Percentiles rank a stretch among this genome's conserved stretches.
Evolutionary conservation across 176 grass and related monocot species (phyloP).

Genomic region (Aechmea fasciata): DNA sequence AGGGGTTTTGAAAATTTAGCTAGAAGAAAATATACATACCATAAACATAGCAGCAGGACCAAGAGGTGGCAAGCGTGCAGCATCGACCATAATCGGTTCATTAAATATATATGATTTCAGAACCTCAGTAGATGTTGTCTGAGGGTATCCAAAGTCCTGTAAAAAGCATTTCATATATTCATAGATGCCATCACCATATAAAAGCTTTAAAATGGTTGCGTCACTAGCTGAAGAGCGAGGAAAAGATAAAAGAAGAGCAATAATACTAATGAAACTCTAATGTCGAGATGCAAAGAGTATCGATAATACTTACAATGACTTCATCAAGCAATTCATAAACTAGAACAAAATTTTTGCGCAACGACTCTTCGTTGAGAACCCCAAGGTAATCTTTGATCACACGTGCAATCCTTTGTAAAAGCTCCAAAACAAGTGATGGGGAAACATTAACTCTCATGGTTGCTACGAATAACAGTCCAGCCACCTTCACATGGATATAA

Average conservation of each 20-base stretch:
- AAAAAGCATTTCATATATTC: conserved; percentile 28
- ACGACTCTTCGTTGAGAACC: conserved; percentile 85
- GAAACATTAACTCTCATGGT: conserved; percentile 94
- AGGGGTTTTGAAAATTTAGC: not conserved
- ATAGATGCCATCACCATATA: not conserved
- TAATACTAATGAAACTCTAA: not conserved
- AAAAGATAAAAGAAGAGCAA: not conserved
- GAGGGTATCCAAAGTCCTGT: conserved; percentile 94
- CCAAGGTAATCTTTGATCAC: conserved; percentile 95
- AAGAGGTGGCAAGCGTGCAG: conserved; percentile 69
- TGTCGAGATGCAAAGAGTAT: not conserved
- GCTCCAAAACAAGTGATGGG: conserved; percentile 91
- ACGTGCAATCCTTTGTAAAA: conserved; percentile 97
- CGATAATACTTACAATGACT: conserved; percentile 72
- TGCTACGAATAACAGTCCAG: conserved; percentile 86
- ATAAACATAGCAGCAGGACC: conserved; percentile 98
- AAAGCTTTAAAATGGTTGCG: not conserved
- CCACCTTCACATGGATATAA: conserved; percentile 97
- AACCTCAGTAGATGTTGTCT: conserved; percentile 96
- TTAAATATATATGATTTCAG: conserved; percentile 96
- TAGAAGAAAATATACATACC: conserved; percentile 35
- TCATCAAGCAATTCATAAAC: conserved; percentile 98
- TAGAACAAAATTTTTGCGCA: conserved; percentile 90
- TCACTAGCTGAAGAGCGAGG: not conserved
- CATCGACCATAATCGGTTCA: conserved; percentile 96